Base-by-base conservation (phyloP, 345 rosid genomes). In the Eucalyptus urophylla region DNA sequence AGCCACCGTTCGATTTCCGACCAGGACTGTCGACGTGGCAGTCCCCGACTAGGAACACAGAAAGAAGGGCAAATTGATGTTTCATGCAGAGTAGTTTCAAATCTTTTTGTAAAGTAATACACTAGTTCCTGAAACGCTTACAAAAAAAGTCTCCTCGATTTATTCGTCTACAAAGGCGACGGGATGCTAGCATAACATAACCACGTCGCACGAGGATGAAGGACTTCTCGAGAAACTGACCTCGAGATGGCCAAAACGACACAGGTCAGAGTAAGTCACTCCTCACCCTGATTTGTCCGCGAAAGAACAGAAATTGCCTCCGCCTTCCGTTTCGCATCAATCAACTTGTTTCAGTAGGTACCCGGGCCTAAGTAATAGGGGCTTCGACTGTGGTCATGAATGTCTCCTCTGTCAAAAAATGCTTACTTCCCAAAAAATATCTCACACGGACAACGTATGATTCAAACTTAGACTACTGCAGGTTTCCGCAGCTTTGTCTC, bases 401-500 rank as follows among this genome's bases (percentile, higher is more conserved):
- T 76, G 47, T 76, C 83, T 21, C 29, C 47, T 21, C 85, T 11
- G 81, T 33, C 47, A 76, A 40, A 76, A 40, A 76, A 40, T 76
- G 47, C 15, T 11, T 12, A 76, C 85, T 76, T 76, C 47, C 85
- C 47, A 12, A 76, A 25, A 76, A 11, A 37, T 6, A 76, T 37
- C 47, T 37, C 27, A 10, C 47, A 49, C 50, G n/a, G 31, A 29
- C n/a, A 86, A 51, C n/a, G 21, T 50, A 1, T 45, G 25, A 24
- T 49, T 87, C 86, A 87, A 87, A 88, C 49, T 93, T 89, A 94
- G 90, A 91, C 92, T 87, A 86, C 43, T 27, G 93, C 89, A 16
- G 95, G 93, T 91, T 93, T 90, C 89, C 22, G 88, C 86, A 96
- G 95, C 94, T 94, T 94, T 47, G 93, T 44, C 44, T 92, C 91